Evolutionary conservation across 768 basidiomycete genomes (phyloP), one percentile per base, ranked within the genome.

Genomic region (Coprinopsis strossmayeri): DNA sequence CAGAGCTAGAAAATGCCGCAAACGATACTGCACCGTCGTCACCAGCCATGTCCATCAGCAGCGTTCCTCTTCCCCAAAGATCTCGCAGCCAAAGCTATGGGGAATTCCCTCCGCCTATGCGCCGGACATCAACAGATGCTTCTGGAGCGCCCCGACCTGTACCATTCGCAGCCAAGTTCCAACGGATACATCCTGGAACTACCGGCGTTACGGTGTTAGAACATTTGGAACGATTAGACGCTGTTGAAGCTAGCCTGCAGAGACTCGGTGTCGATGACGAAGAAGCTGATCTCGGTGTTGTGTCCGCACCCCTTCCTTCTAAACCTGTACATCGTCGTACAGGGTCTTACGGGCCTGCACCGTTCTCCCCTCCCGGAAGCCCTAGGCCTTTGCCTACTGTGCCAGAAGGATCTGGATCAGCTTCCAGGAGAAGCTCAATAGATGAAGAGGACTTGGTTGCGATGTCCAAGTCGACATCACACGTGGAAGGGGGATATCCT

Each of bases 131-230:
- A 27, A 79, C 79, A 11, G 81, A 85, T 58, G 69, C 73, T 24
- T 71, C 78, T 5, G 85, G 84, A 41, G 71, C 73, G 21, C 73
- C 79, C 17, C 77, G 90, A 27, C 89, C 90, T 0, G 84, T 91
- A 12, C 86, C 88, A 2, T 89, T 91, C 62, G 81, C 82, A 11
- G 77, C 82, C n/a, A 91, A 90, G 65, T 87, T 87, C 64, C 80
- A 85, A 59, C 78, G 82, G 41, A 82, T 91, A 27, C 86, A 89
- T 59, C 88, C 88, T 39, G 87, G 86, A 30, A 90, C 88, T 24
- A 91, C 88, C 0, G 91, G 91, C 10, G 89, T 92, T 21, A 84
- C 81, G 9, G 83, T 92, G 41, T 72, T 93, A 30, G 87, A 89
- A 58, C 89, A 91, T 55, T 72, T 93, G 55, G 91, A 93, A 59